Evolutionary conservation across 805 yeast species (phyloP), one percentile per base, ranked within the genome.

Genomic region (Yamadazyma scolyti): DNA sequence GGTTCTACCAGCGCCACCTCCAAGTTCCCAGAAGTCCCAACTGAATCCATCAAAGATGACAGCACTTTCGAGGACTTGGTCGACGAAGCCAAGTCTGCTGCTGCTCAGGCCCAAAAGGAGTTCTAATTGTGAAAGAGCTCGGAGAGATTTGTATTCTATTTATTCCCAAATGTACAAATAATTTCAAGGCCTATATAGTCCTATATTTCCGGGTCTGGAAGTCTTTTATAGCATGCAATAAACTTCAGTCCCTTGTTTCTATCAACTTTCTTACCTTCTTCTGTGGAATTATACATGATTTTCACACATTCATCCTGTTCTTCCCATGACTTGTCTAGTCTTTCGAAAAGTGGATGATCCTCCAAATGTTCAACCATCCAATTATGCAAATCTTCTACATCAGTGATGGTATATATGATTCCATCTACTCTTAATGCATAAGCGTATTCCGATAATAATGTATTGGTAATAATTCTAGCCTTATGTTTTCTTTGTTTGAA

Each of bases 341-440:
- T 75, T 58, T 80, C 87, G 54, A 93, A 93, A 49, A 93, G 60
- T 3, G 97, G 97, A 58, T 93, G 98, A 37, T 74, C 84, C 34
- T 83, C 88, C 34, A 93, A 61, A 60, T 93, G 98, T 48, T 77
- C 71, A 12, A 80, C 95, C 98, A 93, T 93, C 98, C 98, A 90
- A 22, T 79, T 67, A 55, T 93, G 97, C 43, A 93, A 65, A 55
- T 93, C 98, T 48, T 78, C 69, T 25, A 93, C 98, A 55, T 93
- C 98, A 1, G 98, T 93, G 49, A 93, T 93, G 1, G 98, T 93
- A 58, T 93, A 93, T 7, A 90, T 61, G 8, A 88, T 66, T 7
- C 98, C 98, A 21, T 87, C 93, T 38, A 85, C 94, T 46, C 69
- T 76, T 46, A 93, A 66, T 5, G 82, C 93, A 52, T 77, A 93